phyloP scores from a whole-genome alignment of 2,329 filamentous ascomycete genomes.

The Ceratocystis ficicola region DNA sequence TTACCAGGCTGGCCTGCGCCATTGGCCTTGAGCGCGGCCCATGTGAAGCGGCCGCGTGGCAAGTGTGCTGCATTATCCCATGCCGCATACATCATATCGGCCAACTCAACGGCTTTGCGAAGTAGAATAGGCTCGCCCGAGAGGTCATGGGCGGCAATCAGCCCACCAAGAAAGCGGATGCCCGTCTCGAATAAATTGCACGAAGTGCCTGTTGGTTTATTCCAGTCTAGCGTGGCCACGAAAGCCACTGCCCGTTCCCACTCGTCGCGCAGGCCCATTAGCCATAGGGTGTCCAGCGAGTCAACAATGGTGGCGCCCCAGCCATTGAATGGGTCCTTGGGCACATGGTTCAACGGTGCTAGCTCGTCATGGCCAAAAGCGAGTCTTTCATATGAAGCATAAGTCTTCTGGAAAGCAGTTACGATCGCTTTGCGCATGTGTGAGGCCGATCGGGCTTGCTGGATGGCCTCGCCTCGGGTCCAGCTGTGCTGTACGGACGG shows the following conservation, averaged over 20 bases:
- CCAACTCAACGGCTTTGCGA: constrained; percentile 50
- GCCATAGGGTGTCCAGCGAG: constrained; percentile 58
- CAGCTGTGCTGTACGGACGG: constrained; percentile 15
- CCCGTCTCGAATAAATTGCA: constrained; percentile 61
- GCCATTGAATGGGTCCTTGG: constrained; percentile 48
- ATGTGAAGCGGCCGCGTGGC: constrained; percentile 42
- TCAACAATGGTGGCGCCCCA: constrained; percentile 60
- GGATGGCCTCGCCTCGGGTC: constrained; percentile 15
- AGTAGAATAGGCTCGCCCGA: constrained; percentile 46
- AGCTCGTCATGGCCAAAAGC: constrained; percentile 56
- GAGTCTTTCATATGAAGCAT: constrained; percentile 47
- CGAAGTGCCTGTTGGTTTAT: constrained; percentile 34
- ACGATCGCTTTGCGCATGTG: constrained; percentile 35
- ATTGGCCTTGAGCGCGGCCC: constrained; percentile 28
- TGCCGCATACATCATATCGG: constrained; percentile 50
- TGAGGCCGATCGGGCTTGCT: constrained; percentile 8
- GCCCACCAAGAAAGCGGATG: constrained; percentile 58
- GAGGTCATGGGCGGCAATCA: constrained; percentile 57
- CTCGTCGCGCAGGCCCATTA: constrained; percentile 54
- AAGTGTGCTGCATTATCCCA: constrained; percentile 59
- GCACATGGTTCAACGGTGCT: constrained; percentile 41
- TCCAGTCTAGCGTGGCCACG: constrained; percentile 49
- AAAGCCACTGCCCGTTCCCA: constrained; percentile 52
- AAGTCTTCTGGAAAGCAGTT: constrained; percentile 43
- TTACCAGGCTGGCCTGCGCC: background rate